phyloP scores from a whole-genome alignment of 2,329 filamentous ascomycete species.

The Botrytis sinoallii region DNA sequence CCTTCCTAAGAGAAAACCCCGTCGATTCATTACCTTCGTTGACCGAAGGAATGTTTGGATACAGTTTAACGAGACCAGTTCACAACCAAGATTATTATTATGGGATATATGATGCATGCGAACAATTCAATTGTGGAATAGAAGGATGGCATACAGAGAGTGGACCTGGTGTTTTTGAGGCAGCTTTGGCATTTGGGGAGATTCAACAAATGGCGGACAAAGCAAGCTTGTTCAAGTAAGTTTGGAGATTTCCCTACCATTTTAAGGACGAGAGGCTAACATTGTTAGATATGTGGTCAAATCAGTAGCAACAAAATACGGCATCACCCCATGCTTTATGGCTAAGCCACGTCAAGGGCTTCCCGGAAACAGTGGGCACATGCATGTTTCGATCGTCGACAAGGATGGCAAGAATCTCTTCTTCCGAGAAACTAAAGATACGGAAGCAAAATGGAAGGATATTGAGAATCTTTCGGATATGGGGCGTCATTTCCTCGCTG shows the following conservation, averaged over 20 bases:
- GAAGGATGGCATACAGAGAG: conserved; percentile 97
- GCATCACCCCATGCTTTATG: conserved; percentile 98
- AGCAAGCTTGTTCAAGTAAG: conserved; percentile 83
- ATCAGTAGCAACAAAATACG: conserved; percentile 79
- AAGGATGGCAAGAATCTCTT: conserved; percentile 81
- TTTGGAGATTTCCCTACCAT: conserved; percentile 8
- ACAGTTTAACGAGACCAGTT: conserved; percentile 80
- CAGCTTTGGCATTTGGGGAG: conserved; percentile 87
- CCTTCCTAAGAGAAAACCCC: conserved; percentile 71
- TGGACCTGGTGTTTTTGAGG: conserved; percentile 92
- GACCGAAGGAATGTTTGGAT: conserved; percentile 95
- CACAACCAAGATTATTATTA: conserved; percentile 95
- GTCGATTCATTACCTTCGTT: conserved; percentile 71
- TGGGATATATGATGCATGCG: conserved; percentile 76
- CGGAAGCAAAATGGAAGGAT: conserved; percentile 69
- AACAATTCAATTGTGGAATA: conserved; percentile 73
- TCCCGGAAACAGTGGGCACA: conserved; percentile 92
- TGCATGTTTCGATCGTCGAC: conserved; percentile 88
- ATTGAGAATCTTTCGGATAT: conserved; percentile 79
- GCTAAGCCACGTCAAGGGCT: conserved; percentile 89
- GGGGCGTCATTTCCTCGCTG: conserved; percentile 89
- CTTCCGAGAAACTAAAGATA: conserved; percentile 67
- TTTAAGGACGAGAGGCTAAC: background rate
- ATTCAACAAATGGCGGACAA: conserved; percentile 88
- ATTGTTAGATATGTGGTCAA: conserved; percentile 71